These are phyloP conservation scores for Lanmaoa pseudosensibilis DNA, from an alignment of 768 basidiomycete genomes.

Conservation along the genomic window DNA sequence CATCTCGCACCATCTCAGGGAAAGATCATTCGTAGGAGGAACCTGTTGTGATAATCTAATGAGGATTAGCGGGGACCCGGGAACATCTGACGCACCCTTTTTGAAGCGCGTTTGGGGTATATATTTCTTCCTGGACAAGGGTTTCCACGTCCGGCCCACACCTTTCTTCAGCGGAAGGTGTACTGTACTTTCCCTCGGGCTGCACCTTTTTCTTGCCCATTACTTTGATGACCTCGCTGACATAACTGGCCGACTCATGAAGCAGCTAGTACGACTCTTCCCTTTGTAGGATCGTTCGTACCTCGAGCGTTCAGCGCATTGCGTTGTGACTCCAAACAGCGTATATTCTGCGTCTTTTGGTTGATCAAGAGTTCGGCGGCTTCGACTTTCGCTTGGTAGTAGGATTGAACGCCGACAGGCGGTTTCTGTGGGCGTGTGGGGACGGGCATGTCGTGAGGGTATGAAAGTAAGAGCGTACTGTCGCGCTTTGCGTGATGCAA, in stretches of 20 bases:
- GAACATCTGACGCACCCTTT: constrained; percentile 65
- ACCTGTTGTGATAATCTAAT: constrained; percentile 49
- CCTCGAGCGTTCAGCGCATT: constrained; percentile 97
- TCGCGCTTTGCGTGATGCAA: constrained; percentile 12
- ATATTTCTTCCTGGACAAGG: constrained; percentile 93
- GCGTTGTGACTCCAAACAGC: constrained; percentile 93
- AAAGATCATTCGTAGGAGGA: constrained; percentile 88
- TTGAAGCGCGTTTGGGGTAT: constrained; percentile 95
- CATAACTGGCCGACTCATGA: constrained; percentile 95
- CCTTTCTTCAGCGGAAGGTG: constrained; percentile 85
- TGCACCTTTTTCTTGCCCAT: constrained; percentile 99
- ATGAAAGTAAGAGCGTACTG: not conserved
- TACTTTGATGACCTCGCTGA: constrained; percentile 96
- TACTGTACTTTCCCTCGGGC: constrained; percentile 99
- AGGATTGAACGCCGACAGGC: constrained; percentile 76
- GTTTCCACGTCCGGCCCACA: constrained; percentile 96
- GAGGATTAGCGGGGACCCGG: constrained; percentile 3
- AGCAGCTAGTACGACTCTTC: constrained; percentile 93
- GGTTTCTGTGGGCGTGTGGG: constrained; percentile 37
- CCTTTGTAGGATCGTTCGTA: constrained; percentile 44
- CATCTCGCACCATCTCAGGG: constrained; percentile 94
- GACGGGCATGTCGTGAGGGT: constrained; percentile 38
- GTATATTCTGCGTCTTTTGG: constrained; percentile 93
- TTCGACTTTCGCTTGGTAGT: constrained; percentile 97
- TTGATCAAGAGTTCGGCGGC: constrained; percentile 90